Percentiles rank a stretch among this genome's conserved stretches.
These are phyloP conservation scores for Solanum chacoense DNA, from an alignment of 305 asterid species.

Conservation along the genomic window DNA sequence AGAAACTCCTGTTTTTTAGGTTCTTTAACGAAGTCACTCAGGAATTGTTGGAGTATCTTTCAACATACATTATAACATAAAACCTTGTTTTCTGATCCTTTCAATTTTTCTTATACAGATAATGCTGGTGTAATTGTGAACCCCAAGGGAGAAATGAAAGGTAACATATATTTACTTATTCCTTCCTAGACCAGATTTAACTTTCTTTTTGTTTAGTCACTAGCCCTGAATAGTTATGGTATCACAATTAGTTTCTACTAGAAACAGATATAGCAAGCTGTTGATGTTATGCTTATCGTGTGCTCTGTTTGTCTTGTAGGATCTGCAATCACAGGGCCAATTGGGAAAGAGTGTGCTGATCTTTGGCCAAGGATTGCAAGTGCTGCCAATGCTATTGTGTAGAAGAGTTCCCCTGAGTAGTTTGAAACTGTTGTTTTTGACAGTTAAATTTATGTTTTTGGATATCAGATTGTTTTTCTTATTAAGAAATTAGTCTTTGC, in stretches of 20 bases:
- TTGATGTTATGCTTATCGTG: not conserved
- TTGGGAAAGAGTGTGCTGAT: constrained; percentile 61
- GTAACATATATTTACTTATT: constrained; percentile 6
- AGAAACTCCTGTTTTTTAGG: too few relatives aligned
- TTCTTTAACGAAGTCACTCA: not conserved
- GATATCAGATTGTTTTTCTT: not conserved
- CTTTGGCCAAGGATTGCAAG: constrained; percentile 66
- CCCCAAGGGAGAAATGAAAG: constrained; percentile 69
- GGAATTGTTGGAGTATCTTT: not conserved
- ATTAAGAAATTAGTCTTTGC: not conserved
- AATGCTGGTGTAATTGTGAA: constrained; percentile 69
- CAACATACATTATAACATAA: not conserved
- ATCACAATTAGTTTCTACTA: not conserved
- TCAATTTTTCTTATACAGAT: constrained; percentile 16
- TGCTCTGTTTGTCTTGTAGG: constrained; percentile 11
- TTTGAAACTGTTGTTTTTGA: not conserved
- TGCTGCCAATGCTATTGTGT: constrained; percentile 56
- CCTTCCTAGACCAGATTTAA: not conserved
- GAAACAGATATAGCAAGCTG: not conserved
- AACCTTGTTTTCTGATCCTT: not conserved
- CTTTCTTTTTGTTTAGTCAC: not conserved
- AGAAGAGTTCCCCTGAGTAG: not conserved
- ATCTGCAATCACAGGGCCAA: constrained; percentile 58
- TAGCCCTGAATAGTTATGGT: not conserved
- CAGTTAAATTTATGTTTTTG: not conserved